These are phyloP conservation scores for Monotropa hypopitys DNA, from an alignment of 179 eudicot genomes.

Conservation along the genomic window DNA sequence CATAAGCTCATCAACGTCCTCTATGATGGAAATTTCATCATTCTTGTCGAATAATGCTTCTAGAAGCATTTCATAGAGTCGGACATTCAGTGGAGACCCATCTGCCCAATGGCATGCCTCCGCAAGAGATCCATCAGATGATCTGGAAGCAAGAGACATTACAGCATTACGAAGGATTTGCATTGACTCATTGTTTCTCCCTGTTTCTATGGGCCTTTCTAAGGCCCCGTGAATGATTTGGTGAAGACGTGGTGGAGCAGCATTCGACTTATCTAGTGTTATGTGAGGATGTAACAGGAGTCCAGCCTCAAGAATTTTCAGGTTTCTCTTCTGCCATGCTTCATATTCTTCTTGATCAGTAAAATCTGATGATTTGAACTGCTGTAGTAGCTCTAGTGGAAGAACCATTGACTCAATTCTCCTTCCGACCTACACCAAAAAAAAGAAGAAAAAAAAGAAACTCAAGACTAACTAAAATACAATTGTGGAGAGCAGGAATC, in stretches of 20 bases:
- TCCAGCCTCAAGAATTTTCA: slow-evolving; percentile 89
- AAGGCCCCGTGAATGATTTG: slow-evolving; percentile 63
- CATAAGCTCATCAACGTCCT: slow-evolving; percentile 87
- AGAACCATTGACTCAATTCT: slow-evolving; percentile 75
- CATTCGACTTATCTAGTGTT: slow-evolving; percentile 63
- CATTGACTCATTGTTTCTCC: slow-evolving; percentile 79
- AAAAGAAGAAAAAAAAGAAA: not conserved
- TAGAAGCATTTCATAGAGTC: slow-evolving; percentile 70
- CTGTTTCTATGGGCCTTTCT: slow-evolving; percentile 83
- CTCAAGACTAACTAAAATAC: not conserved
- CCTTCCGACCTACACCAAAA: slow-evolving; percentile 54
- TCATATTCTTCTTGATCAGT: slow-evolving; percentile 71
- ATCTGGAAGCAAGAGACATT: slow-evolving; percentile 67
- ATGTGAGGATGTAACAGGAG: slow-evolving; percentile 71
- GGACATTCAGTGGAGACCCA: slow-evolving; percentile 77
- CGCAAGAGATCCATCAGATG: slow-evolving; percentile 50
- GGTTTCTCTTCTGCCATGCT: slow-evolving; percentile 76
- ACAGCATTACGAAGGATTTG: slow-evolving; percentile 81
- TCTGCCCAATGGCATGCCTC: slow-evolving; percentile 95
- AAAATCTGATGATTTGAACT: slow-evolving; percentile 82
- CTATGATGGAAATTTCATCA: slow-evolving; percentile 67
- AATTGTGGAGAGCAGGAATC: not conserved
- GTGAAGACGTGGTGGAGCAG: slow-evolving; percentile 56
- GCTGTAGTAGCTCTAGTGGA: slow-evolving; percentile 87
- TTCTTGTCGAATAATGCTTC: slow-evolving; percentile 76